Evolutionary conservation across 1,139 yeast genomes (phyloP), one percentile per base, ranked within the genome.

Genomic region (Yamadazyma spencermartinsiae): DNA sequence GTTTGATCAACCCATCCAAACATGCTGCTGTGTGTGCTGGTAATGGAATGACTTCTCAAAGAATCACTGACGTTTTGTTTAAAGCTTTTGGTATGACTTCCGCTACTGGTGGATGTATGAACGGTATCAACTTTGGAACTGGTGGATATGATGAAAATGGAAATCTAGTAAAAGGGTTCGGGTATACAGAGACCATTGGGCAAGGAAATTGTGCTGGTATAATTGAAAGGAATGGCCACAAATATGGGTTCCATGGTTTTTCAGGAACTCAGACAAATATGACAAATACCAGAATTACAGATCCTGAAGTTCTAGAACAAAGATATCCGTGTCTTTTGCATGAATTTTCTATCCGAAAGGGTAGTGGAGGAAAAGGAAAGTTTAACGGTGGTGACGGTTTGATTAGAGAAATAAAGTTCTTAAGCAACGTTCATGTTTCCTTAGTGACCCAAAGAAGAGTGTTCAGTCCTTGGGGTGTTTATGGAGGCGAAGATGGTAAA

Each of bases 1-100:
- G 68, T 4, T 46, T 71, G 32, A 50, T 72, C 19, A 63, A 65
- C 26, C 77, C 77, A 14, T 66, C 65, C 29, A 61, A 60, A 25
- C 65, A 59, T 33, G 70, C 72, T 42, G 76, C 76, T 30, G 75
- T 70, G 32, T 70, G 68, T 53, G 76, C 73, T 42, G 76, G 76
- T 40, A 72, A 72, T 46, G 76, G 72, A 37, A 66, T 70, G 60
- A 70, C 76, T 1, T 66, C 76, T 4, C 77, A 72, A 49, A 60
- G 75, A 51, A 55, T 68, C 38, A 68, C 75, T 0, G 60, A 48
- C 27, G 39, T 40, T 19, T 38, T 48, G 33, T 48, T 71, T 48
- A 69, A 64, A 42, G 72, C 75, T 0, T 70, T 71, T 50, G 65
- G 66, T 36, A 57, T 62, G 13, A 61, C 65, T 50, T 68, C 75